Evolutionary conservation across 768 basidiomycete genomes (phyloP), one percentile per base, ranked within the genome.

Genomic region (Psilocybe cyanescens): DNA sequence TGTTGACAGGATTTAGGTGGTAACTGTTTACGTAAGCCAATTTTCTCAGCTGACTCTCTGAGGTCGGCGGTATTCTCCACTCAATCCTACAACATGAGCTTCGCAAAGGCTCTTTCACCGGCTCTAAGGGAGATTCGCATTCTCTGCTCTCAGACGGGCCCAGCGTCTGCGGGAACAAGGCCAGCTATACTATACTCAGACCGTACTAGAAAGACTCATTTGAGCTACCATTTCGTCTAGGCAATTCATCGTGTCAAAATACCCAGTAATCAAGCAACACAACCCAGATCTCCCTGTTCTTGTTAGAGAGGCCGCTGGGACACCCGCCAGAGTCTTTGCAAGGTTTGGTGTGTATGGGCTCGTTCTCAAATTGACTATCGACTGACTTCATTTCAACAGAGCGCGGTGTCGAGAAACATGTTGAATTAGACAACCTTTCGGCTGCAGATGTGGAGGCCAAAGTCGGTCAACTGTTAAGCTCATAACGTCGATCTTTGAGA

Each of bases 211-310:
- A n/a, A 30, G 30, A 39, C 55, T 56, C 52, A 53, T 56, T 49
- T 45, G 29, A 55, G 8, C 39, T 16, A 41, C 3, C 11, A 9
- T 29, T 45, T 47, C 53, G 52, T 49, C n/a, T 73, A 94, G 94
- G 67, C 87, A 93, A 76, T 95, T 94, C 76, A 85, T 95, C 69
- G 73, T 86, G 46, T 82, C 90, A 29, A 84, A 86, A 64, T 94
- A 94, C 71, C 86, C 90, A 4, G 66, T 79, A 55, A 84, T 94
- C 70, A 94, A 94, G 78, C 83, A 91, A 72, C 78, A 89, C 74
- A 95, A 95, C 71, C 93, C 92, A 41, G 88, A 95, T 76, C 77
- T 95, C n/a, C 93, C 92, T 16, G 82, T 93, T 39, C 74, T 94
- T 67, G 90, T 94, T 68, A 83, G 93, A 67, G 90, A 93, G 76